phyloP scores from a whole-genome alignment of 306 rosid genomes.

The Biancaea sappan region DNA sequence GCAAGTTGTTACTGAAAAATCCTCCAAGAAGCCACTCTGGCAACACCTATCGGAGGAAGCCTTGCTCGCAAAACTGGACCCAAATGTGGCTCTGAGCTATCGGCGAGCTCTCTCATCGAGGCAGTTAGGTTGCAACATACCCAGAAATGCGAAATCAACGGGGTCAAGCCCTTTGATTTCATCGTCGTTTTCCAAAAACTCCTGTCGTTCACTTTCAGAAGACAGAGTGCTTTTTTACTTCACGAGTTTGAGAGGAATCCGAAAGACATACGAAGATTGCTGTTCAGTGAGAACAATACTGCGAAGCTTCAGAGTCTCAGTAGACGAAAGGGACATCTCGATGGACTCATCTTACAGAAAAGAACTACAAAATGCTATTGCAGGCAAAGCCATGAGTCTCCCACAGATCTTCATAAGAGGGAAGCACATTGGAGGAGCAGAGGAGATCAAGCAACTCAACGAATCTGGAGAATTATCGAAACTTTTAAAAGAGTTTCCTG shows the following conservation, averaged over 20 bases:
- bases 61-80: constrained; percentile 71
- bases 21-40: constrained; percentile 77
- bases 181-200: constrained; percentile 25
- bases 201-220: constrained; percentile 45
- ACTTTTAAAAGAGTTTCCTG: constrained; percentile 58
- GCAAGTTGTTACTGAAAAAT: constrained; percentile 25
- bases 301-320: constrained; percentile 60
- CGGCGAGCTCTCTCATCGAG: constrained; percentile 73
- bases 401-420: constrained; percentile 79
- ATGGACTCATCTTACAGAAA: constrained; percentile 76
- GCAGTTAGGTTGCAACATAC: constrained; percentile 40
- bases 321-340: constrained; percentile 81
- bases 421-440: constrained; percentile 68
- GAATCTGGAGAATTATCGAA: constrained; percentile 65
- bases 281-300: constrained; percentile 64
- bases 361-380: constrained; percentile 56
- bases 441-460: constrained; percentile 61
- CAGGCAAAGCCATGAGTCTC: constrained; percentile 47
- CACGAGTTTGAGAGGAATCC: constrained; percentile 78
- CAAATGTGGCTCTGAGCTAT: constrained; percentile 72
- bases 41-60: constrained; percentile 84
- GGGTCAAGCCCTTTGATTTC: constrained; percentile 55
- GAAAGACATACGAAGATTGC: constrained; percentile 80
- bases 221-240: constrained; percentile 67
- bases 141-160: constrained; percentile 47